Base-by-base conservation (phyloP, 1,284 basidiomycete species). In the Ustilago sp. region DNA sequence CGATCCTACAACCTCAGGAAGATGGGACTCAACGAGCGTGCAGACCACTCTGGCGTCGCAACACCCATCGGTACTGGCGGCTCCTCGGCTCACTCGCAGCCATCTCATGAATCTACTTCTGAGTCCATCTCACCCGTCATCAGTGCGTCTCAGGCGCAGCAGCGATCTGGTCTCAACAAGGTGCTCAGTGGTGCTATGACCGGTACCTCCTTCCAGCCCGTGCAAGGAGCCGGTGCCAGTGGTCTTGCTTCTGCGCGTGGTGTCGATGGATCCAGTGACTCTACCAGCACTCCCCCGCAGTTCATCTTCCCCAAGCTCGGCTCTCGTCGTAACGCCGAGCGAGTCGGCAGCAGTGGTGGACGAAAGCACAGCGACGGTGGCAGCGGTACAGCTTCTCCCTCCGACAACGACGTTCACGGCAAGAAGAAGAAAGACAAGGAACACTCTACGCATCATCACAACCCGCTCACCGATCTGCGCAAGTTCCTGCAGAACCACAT, bases 231-330 rank as follows among this genome's bases (percentile, higher is more conserved):
- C 5, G 80, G 80, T 45, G 80, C 80, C 23, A 74, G 73, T 35
- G 80, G 80, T 28, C 78, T 82, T 12, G 76, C 78, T 17, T 68
- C 70, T 8, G 80, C 80, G 8, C 75, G 80, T 19, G 78, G 78
- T 9, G 71, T 82, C 12, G 79, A 80, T 31, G 58, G 62, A 19
- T 52, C 68, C 65, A 63, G 28, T 55, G 57, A 66, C 13, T 47
- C 41, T 13, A 51, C 72, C 19, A 59, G 62, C 56, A 83, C 82
- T 13, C 82, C 82, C 11, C 80, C 80, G 9, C 82, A 83, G 51
- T 83, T 83, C 71, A 69, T 83, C 63, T 83, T 83, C 65, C 81
- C 81, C 61, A 83, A 83, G 71, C 74, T 83, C 23, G 81, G 81
- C 60, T 60, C 79, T 28, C 68, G 81, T 47, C 64, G 80, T 45